A percentile compares a stretch with the other conserved stretches of the same genome.
These are phyloP conservation scores for Thalassia testudinum DNA, from an alignment of 116 monocot genomes.

Conservation along the genomic window DNA sequence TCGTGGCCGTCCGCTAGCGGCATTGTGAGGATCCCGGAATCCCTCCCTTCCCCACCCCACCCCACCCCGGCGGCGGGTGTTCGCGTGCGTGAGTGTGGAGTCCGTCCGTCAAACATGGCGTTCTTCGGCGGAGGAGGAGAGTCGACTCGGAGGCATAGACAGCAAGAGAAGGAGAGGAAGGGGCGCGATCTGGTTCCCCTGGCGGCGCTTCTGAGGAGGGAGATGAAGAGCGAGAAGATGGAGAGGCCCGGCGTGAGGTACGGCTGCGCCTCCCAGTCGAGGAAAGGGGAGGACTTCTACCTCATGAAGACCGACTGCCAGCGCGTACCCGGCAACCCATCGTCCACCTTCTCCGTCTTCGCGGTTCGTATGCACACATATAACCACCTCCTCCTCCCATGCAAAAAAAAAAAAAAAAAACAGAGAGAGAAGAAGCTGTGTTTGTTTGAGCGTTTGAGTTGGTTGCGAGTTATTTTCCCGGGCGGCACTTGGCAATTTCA, in stretches of 20 bases:
- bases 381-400: too few relatives aligned
- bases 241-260: slow-evolving; percentile 53
- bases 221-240: slow-evolving; percentile 47
- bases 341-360: slow-evolving; percentile 59
- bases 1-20: not conserved
- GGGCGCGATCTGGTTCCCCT: slow-evolving; percentile 33
- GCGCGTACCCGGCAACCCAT: slow-evolving; percentile 29
- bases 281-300: slow-evolving; percentile 76
- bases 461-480: not conserved
- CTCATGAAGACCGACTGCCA: slow-evolving; percentile 48
- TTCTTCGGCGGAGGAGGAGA: slow-evolving; percentile 1
- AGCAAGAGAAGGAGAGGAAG: not conserved
- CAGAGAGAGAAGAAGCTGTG: too few relatives aligned
- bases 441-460: not conserved
- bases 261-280: slow-evolving; percentile 43
- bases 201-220: slow-evolving; percentile 60
- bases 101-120: not conserved
- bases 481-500: not conserved
- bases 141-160: slow-evolving; percentile 1
- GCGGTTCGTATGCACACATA: slow-evolving; percentile 24
- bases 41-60: too few relatives aligned
- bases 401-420: too few relatives aligned
- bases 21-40: not conserved
- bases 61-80: not conserved
- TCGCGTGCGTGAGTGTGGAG: not conserved